These are phyloP conservation scores for Amaranthus tricolor DNA, from an alignment of 179 eudicot species.

Conservation along the genomic window DNA sequence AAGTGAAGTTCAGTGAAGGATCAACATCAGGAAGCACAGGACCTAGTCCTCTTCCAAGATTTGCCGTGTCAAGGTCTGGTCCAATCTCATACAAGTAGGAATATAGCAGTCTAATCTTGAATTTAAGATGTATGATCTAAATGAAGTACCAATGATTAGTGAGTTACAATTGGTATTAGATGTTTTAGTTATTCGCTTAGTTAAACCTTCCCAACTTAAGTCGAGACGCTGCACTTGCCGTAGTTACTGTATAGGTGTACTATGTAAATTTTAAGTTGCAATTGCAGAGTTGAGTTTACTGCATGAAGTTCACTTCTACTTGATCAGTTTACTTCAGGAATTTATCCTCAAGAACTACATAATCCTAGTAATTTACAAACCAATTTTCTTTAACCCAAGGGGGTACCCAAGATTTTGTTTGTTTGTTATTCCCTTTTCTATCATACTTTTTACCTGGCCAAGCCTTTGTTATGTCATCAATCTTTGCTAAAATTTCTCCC, in stretches of 20 bases:
- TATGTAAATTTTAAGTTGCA: background rate
- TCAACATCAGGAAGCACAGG: constrained; percentile 79
- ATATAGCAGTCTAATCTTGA: background rate
- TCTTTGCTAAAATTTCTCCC: too few relatives aligned
- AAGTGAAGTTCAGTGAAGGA: constrained; percentile 62
- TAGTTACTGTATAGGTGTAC: background rate
- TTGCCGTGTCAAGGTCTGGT: constrained; percentile 93
- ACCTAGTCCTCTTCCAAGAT: constrained; percentile 85
- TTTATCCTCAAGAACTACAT: too few relatives aligned
- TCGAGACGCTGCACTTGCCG: background rate
- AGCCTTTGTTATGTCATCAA: too few relatives aligned
- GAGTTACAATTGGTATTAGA: background rate
- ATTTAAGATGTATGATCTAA: background rate
- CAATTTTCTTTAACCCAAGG: too few relatives aligned
- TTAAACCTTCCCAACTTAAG: background rate
- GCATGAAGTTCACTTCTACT: background rate
- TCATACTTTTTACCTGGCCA: too few relatives aligned
- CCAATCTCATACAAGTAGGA: constrained; percentile 77
- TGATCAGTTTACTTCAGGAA: too few relatives aligned
- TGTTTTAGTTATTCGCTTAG: too few relatives aligned
- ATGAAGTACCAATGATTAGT: background rate
- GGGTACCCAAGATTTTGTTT: too few relatives aligned
- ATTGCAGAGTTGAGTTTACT: too few relatives aligned
- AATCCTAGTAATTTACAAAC: too few relatives aligned
- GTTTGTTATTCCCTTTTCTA: too few relatives aligned